These are phyloP conservation scores for Boletellus emodensis DNA, from an alignment of 768 basidiomycete species.

Conservation along the genomic window DNA sequence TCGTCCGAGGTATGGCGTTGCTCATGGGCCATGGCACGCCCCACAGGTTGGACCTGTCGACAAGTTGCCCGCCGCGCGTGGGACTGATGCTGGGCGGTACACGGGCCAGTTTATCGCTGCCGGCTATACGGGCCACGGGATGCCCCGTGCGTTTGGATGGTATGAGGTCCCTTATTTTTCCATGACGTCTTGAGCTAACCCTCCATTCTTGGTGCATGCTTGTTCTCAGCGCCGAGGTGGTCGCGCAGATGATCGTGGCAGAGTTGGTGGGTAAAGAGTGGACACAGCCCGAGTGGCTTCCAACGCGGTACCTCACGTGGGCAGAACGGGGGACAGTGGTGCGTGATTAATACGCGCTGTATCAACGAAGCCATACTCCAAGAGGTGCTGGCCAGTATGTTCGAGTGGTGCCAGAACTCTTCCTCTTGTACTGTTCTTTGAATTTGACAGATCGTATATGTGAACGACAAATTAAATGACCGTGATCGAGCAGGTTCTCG, in stretches of 20 bases:
- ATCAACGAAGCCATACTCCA: too few species aligned
- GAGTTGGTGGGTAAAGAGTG: conserved; percentile 44
- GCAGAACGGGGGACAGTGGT: conserved; percentile 2
- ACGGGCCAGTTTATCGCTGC: conserved; percentile 68
- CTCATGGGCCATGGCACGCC: too few species aligned
- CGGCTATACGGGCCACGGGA: conserved; percentile 76
- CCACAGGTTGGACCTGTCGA: conserved; percentile 65
- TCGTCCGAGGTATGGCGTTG: background rate
- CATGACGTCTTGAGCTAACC: background rate
- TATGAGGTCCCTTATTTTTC: background rate
- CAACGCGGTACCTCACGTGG: conserved; percentile 47
- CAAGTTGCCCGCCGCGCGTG: conserved; percentile 16
- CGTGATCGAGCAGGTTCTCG: too few species aligned
- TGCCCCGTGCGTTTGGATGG: conserved; percentile 76
- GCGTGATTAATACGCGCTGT: too few species aligned
- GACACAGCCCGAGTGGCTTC: conserved; percentile 60
- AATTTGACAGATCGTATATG: too few species aligned
- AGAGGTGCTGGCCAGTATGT: too few species aligned
- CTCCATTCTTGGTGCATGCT: background rate
- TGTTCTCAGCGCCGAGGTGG: conserved; percentile 50
- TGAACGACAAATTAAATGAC: too few species aligned
- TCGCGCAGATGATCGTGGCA: conserved; percentile 54
- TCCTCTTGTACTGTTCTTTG: too few species aligned
- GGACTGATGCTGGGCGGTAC: conserved; percentile 25
- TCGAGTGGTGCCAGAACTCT: too few species aligned